Percentiles rank a stretch among this genome's conserved stretches.
Conservation (phyloP, 225 moss, liverwort and hornwort species). For the Antitrichia curtipendula region DNA sequence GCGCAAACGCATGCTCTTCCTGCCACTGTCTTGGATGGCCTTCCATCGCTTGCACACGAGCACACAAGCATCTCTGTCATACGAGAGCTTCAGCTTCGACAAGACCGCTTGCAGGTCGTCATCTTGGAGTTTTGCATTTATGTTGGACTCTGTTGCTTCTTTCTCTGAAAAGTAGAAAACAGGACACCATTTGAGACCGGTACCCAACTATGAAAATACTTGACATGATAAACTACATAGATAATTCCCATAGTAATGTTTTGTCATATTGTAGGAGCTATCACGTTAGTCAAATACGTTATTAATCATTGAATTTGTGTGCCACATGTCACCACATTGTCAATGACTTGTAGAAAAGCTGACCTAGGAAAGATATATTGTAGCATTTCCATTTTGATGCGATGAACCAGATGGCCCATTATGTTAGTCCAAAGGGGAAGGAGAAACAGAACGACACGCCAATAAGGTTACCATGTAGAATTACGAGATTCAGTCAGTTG, state of each 20-base stretch:
- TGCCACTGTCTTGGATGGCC: constrained; percentile 7
- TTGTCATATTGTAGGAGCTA: background rate
- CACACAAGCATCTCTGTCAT: constrained; percentile 21
- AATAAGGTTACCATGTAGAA: background rate
- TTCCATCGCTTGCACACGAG: constrained; percentile 37
- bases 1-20: constrained; percentile 18
- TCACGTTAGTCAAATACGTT: background rate
- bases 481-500: background rate
- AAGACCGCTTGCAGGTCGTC: constrained; percentile 20
- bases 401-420: background rate
- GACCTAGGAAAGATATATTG: background rate
- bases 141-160: background rate
- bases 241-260: background rate
- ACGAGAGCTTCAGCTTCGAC: constrained; percentile 1
- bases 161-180: background rate
- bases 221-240: background rate
- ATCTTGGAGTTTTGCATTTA: constrained; percentile 20
- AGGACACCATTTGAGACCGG: background rate
- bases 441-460: background rate
- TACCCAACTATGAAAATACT: background rate
- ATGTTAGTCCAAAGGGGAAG: background rate
- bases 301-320: background rate
- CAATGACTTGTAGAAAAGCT: background rate
- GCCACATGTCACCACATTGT: background rate
- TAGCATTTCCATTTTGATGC: background rate